Percentiles rank a stretch among this genome's conserved stretches.
phyloP scores from a whole-genome alignment of 352 stramenopile species.

The Globisporangium viniferum region DNA sequence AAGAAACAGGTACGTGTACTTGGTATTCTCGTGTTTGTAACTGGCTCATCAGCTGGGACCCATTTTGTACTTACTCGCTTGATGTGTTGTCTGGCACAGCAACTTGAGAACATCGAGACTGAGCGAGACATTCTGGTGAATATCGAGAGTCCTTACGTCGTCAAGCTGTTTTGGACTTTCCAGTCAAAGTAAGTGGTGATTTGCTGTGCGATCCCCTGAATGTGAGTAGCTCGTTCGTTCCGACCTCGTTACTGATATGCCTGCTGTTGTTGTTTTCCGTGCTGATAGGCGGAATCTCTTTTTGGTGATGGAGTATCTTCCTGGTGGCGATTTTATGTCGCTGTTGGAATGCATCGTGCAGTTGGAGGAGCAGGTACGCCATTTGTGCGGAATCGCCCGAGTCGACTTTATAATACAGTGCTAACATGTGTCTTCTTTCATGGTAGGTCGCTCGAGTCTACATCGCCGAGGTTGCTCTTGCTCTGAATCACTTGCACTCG shows the following conservation, averaged over 20 bases:
- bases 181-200: conserved; percentile 69
- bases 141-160: conserved; percentile 88
- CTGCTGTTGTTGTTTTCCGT: background rate
- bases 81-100: background rate
- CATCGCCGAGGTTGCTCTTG: conserved; percentile 84
- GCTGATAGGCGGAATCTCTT: conserved; percentile 71
- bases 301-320: conserved; percentile 90
- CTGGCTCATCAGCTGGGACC: background rate
- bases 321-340: conserved; percentile 89
- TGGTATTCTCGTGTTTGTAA: background rate
- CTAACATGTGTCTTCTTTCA: conserved; percentile 1
- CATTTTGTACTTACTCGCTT: background rate
- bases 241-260: conserved; percentile 18
- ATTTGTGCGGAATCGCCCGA: background rate
- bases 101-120: conserved; percentile 85
- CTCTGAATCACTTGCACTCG: conserved; percentile 81
- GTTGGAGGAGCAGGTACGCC: conserved; percentile 70
- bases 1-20: conserved; percentile 76
- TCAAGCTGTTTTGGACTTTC: conserved; percentile 91
- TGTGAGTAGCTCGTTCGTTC: background rate
- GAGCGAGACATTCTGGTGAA: conserved; percentile 87
- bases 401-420: background rate
- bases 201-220: background rate
- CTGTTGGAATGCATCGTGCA: conserved; percentile 87
- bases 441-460: conserved; percentile 80